Conservation (phyloP, 2,329 filamentous ascomycete species). For the Fusarium tricinctum region DNA sequence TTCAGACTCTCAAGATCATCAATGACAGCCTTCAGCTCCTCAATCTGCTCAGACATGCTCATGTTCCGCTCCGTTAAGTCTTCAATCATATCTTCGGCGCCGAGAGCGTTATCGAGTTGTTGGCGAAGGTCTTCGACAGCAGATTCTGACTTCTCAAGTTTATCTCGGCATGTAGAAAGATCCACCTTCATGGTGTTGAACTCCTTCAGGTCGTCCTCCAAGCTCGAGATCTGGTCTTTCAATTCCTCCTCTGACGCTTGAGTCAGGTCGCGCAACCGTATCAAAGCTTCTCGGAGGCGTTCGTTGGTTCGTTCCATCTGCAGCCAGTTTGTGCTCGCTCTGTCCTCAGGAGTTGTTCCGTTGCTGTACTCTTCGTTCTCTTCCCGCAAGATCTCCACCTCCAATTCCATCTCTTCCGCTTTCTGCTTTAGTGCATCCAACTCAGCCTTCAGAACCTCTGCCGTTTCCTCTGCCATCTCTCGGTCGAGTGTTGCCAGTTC, state of each 20-base stretch:
- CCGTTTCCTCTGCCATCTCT: conserved; percentile 96
- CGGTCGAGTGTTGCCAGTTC: conserved; percentile 91
- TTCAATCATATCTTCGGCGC: conserved; percentile 94
- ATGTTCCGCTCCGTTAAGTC: conserved; percentile 91
- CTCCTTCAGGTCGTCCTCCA: conserved; percentile 81
- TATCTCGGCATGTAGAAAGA: conserved; percentile 78
- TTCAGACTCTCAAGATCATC: conserved; percentile 90
- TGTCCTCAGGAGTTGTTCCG: conserved; percentile 90
- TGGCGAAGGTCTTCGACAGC: conserved; percentile 88
- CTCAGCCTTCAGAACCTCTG: conserved; percentile 85
- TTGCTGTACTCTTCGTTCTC: conserved; percentile 88
- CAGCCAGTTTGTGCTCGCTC: conserved; percentile 87
- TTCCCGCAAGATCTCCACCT: conserved; percentile 87
- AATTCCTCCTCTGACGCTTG: conserved; percentile 87
- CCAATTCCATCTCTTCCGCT: conserved; percentile 86
- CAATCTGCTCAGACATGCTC: conserved; percentile 83
- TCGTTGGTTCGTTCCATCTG: conserved; percentile 94
- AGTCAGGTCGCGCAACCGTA: conserved; percentile 87
- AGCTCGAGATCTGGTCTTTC: conserved; percentile 77
- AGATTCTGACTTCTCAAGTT: conserved; percentile 78
- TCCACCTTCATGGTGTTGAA: conserved; percentile 76
- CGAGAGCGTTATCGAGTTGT: conserved; percentile 89
- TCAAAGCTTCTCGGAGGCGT: conserved; percentile 84
- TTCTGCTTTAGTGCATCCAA: conserved; percentile 81
- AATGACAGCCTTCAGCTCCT: conserved; percentile 84